Evolutionary conservation across 805 yeast species (phyloP).

Genomic region (Candida maris): DNA sequence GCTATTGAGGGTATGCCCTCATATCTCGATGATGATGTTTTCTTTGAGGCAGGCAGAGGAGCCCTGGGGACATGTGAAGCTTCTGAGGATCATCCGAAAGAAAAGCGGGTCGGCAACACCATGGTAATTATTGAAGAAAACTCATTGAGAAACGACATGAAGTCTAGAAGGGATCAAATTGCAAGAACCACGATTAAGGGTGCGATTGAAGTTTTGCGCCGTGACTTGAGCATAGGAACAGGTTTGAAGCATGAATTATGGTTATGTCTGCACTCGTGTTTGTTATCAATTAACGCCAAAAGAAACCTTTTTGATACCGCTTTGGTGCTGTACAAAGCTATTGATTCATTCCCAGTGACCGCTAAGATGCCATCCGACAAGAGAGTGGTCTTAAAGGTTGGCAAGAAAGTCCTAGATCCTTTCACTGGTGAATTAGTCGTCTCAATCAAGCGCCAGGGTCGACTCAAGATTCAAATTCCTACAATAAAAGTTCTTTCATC

Average conservation of each 20-base stretch:
- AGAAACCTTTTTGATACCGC: conserved; percentile 62
- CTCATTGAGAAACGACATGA: conserved; percentile 38
- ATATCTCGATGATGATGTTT: conserved; percentile 63
- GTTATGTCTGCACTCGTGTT: conserved; percentile 62
- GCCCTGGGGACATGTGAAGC: conserved; percentile 4
- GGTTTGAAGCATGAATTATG: conserved; percentile 63
- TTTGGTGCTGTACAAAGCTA: conserved; percentile 60
- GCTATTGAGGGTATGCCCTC: conserved; percentile 62
- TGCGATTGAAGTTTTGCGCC: conserved; percentile 58
- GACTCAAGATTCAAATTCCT: conserved; percentile 50
- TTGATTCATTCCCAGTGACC: conserved; percentile 56
- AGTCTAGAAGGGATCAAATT: conserved; percentile 55
- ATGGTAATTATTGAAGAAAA: conserved; percentile 59
- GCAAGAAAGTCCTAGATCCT: conserved; percentile 20
- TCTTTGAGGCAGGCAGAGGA: conserved; percentile 21
- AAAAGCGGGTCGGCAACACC: conserved; percentile 17
- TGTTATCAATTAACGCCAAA: conserved; percentile 55
- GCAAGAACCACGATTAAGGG: conserved; percentile 66
- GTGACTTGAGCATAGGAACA: conserved; percentile 52
- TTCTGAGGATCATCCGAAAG: background rate
- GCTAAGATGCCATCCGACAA: conserved; percentile 66
- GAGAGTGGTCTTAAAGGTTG: conserved; percentile 55
- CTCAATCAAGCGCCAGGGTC: conserved; percentile 53
- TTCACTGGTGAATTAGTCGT: conserved; percentile 42
- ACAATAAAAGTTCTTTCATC: conserved; percentile 26